A percentile compares a stretch with the other conserved stretches of the same genome.
phyloP scores from a whole-genome alignment of 768 basidiomycete genomes.

The Sporobolomyces pararoseus region DNA sequence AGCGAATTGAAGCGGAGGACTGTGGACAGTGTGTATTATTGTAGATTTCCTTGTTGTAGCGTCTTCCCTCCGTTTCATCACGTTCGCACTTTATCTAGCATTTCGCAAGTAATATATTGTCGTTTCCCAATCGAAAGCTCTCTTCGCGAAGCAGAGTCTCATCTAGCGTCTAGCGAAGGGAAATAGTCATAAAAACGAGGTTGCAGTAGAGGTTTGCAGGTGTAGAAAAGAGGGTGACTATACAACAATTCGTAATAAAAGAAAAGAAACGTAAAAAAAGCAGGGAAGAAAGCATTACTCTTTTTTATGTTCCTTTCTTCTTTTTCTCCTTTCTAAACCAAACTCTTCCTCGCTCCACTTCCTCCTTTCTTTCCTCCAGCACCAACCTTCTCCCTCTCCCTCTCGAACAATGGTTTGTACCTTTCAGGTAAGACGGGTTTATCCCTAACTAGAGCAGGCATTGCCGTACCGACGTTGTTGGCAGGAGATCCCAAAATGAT shows the following conservation, averaged over 20 bases:
- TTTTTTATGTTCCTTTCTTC: no score
- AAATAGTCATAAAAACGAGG: no score
- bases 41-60: background rate
- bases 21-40: background rate
- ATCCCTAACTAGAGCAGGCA: conserved; percentile 51
- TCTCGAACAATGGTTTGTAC: conserved; percentile 51
- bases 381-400: conserved; percentile 9
- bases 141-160: no score
- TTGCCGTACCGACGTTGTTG: conserved; percentile 45
- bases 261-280: no score
- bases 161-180: no score
- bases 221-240: background rate
- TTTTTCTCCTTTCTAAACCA: no score
- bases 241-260: conserved; percentile 1
- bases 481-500: conserved; percentile 72
- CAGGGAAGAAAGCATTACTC: no score
- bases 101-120: no score
- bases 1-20: background rate
- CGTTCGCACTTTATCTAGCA: background rate
- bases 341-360: background rate
- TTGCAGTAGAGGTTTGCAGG: no score
- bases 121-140: no score
- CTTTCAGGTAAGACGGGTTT: conserved; percentile 48
- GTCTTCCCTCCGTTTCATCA: background rate
- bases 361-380: background rate